phyloP scores from a whole-genome alignment of 2,329 filamentous ascomycete genomes.

The Xylariaceae sp. region DNA sequence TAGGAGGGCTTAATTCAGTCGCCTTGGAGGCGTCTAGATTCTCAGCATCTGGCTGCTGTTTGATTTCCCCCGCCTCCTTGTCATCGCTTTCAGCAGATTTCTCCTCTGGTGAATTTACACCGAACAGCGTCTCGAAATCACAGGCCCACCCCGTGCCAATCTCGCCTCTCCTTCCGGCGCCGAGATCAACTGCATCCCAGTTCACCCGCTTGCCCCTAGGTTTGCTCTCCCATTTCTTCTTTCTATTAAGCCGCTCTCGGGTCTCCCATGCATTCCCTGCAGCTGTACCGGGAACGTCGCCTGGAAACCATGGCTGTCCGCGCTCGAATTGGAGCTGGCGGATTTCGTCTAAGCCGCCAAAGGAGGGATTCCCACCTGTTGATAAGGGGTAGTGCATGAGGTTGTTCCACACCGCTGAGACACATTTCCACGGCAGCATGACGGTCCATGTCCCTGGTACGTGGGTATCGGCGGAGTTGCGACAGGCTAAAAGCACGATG shows the following conservation, averaged over 20 bases:
- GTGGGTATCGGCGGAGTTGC: constrained; percentile 42
- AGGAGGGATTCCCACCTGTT: constrained; percentile 73
- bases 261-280: constrained; percentile 78
- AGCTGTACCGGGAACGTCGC: constrained; percentile 73
- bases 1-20: neutral
- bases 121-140: constrained; percentile 73
- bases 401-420: constrained; percentile 79
- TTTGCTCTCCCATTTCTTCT: constrained; percentile 66
- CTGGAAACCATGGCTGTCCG: constrained; percentile 76
- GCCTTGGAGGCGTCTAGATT: constrained; percentile 6
- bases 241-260: constrained; percentile 56
- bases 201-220: constrained; percentile 78
- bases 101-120: constrained; percentile 22
- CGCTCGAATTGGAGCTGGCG: constrained; percentile 80
- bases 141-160: constrained; percentile 77
- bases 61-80: constrained; percentile 14
- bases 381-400: constrained; percentile 78
- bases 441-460: constrained; percentile 74
- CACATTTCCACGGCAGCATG: constrained; percentile 85
- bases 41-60: constrained; percentile 10
- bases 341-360: constrained; percentile 76
- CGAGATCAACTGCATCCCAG: constrained; percentile 72
- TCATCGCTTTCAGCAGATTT: constrained; percentile 14
- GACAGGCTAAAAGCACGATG: constrained; percentile 63
- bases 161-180: constrained; percentile 72